Conservation (phyloP, 148 eudicot species). For the Fallopia convolvulus region DNA sequence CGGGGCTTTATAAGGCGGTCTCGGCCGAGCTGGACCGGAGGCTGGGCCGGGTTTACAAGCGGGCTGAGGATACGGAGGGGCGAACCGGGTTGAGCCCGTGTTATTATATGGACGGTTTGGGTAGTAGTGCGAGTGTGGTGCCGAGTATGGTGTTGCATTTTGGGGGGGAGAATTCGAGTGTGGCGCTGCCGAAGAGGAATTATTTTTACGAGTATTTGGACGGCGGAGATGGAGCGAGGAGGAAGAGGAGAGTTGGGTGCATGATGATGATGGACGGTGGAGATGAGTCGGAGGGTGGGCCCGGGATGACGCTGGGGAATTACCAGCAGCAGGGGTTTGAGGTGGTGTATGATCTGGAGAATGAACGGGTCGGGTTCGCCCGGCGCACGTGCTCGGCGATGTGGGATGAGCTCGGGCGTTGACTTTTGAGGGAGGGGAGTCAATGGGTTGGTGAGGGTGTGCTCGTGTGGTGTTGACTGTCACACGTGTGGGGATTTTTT, state of each 20-base stretch:
- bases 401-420: constrained; percentile 46
- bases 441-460: background rate
- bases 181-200: constrained; percentile 62
- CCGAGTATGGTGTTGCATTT: constrained; percentile 59
- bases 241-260: constrained; percentile 58
- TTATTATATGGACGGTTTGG: constrained; percentile 31
- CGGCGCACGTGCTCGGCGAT: constrained; percentile 58
- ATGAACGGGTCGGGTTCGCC: constrained; percentile 74
- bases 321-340: constrained; percentile 95
- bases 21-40: constrained; percentile 35
- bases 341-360: constrained; percentile 85
- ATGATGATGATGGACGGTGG: constrained; percentile 89
- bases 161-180: constrained; percentile 65
- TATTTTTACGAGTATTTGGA: constrained; percentile 70
- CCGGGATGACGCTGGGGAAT: constrained; percentile 75
- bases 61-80: constrained; percentile 47
- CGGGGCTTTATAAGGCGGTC: constrained; percentile 29
- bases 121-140: constrained; percentile 26
- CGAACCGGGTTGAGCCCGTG: constrained; percentile 76
- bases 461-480: constrained; percentile 2
- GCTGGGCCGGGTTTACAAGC: constrained; percentile 27
- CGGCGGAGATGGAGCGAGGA: constrained; percentile 36
- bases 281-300: constrained; percentile 61
- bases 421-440: background rate
- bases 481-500: background rate